Evolutionary conservation across 139 green algal species (phyloP).

Genomic region (Chlorella sorokiniana): DNA sequence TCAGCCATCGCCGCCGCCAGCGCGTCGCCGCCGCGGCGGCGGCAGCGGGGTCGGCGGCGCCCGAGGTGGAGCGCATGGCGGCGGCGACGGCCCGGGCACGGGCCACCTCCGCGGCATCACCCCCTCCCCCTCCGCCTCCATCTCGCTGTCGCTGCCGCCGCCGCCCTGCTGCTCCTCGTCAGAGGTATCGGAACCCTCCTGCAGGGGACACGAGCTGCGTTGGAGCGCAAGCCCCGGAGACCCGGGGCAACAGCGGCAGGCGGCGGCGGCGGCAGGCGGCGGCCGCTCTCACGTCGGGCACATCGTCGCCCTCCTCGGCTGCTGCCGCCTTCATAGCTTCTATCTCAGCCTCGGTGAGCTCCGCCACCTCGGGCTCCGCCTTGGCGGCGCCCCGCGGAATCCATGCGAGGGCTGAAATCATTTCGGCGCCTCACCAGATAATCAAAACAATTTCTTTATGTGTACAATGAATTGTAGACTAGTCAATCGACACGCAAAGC

Average conservation of each 20-base stretch:
- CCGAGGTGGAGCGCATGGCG: neutral
- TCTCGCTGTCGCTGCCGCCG: constrained; percentile 36
- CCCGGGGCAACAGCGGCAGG: neutral
- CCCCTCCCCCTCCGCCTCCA: constrained; percentile 10
- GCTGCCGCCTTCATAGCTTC: constrained; percentile 45
- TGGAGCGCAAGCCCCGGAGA: neutral
- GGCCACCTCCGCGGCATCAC: constrained; percentile 44
- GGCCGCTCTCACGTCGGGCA: neutral
- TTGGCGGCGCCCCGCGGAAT: constrained; percentile 80
- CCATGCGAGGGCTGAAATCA: constrained; percentile 84
- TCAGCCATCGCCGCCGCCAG: constrained; percentile 74
- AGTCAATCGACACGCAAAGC: no score
- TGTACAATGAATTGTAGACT: no score
- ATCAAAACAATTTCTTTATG: neutral
- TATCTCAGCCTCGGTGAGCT: constrained; percentile 70
- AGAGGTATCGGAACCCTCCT: constrained; percentile 3
- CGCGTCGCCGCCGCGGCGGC: neutral
- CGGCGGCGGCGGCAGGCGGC: neutral
- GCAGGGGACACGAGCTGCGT: neutral
- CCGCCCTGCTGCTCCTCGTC: constrained; percentile 22
- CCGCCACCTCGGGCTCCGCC: constrained; percentile 47
- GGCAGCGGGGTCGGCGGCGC: neutral
- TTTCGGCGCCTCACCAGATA: constrained; percentile 28
- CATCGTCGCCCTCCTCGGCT: constrained; percentile 14
- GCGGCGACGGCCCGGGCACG: constrained; percentile 33